Evolutionary conservation across 2,329 filamentous ascomycete species (phyloP), one percentile per base, ranked within the genome.

Genomic region (Berkeleyomyces basicola): DNA sequence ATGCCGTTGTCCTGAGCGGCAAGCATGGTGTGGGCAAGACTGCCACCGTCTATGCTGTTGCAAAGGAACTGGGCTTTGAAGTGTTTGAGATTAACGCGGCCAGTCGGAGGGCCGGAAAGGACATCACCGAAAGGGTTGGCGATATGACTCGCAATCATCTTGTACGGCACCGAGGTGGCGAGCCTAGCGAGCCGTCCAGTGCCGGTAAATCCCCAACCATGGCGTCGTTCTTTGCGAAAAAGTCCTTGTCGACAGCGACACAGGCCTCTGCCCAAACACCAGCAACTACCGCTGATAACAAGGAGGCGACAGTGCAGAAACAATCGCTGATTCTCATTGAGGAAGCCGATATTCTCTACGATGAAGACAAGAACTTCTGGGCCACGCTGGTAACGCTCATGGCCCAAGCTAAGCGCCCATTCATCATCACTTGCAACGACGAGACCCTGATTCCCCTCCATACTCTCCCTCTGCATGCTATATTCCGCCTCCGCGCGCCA

Each of bases 121-220:
- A 99, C 69, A 84, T 99, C 58, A 72, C 95, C 42, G 93, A 99
- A 69, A 88, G 82, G 68, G 89, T 99, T 53, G 95, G 93, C 47
- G 90, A 99, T 72, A 97, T 99, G 92, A 93, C 90, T 3, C 85
- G 86, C 65, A 97, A 99, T 68, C 93, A 99, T 72, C 79, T 96
- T 1, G 92, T 99, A 23, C 78, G 78, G 61, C 77, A 75, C 58
- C 67, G 70, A 14, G 69, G 71, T 9, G 69, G 70, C 23, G 33
- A 55, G 7, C 7, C 51, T 4, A 4, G 33, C 33, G 51, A 55
- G 11, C 33, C 33, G n/a, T 39, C 51, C n/a, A 7, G 33, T 4
- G 51, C 33, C 36, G 39, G 10, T 36, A 55, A 55, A 10, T 55
- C 33, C n/a, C 7, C 51, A 55, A 31, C 33, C 33, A 70, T 72